phyloP scores from a whole-genome alignment of 805 yeast genomes.

The Yarrowia keelungensis region DNA sequence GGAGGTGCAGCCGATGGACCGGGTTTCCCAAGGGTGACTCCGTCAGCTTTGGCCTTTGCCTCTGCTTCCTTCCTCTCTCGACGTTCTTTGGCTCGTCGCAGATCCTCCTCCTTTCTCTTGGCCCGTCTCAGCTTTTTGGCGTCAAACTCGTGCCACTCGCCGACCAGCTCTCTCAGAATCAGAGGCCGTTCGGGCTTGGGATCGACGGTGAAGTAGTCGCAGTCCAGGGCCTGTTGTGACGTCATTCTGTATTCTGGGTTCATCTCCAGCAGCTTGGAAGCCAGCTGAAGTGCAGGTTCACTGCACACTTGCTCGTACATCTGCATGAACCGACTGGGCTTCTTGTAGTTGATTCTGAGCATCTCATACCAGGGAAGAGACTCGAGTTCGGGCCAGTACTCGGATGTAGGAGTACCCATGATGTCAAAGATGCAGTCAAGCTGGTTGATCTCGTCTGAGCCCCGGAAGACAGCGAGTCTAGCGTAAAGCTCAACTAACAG shows the following conservation, averaged over 20 bases:
- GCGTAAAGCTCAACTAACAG: slow-evolving; percentile 81
- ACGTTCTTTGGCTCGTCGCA: slow-evolving; percentile 18
- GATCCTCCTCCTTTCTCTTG: slow-evolving; percentile 7
- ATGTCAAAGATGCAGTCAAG: slow-evolving; percentile 74
- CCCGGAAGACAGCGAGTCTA: slow-evolving; percentile 80
- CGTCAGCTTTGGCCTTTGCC: background rate
- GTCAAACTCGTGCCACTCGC: slow-evolving; percentile 98
- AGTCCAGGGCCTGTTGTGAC: slow-evolving; percentile 72
- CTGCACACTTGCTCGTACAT: slow-evolving; percentile 56
- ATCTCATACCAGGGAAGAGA: slow-evolving; percentile 92
- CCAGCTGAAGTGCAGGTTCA: slow-evolving; percentile 63
- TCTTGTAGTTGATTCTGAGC: slow-evolving; percentile 62
- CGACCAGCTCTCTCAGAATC: slow-evolving; percentile 61
- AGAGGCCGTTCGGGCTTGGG: slow-evolving; percentile 69
- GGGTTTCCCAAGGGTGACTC: no score
- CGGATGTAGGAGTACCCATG: slow-evolving; percentile 83
- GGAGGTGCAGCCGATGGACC: no score
- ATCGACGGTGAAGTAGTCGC: slow-evolving; percentile 72
- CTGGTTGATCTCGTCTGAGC: slow-evolving; percentile 87
- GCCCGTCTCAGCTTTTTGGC: slow-evolving; percentile 62
- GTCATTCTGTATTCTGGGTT: slow-evolving; percentile 73
- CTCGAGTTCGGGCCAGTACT: slow-evolving; percentile 79
- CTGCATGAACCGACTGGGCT: slow-evolving; percentile 52
- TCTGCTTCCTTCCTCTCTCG: slow-evolving; percentile 23
- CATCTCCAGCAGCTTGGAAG: slow-evolving; percentile 64